Evolutionary conservation across 2,329 filamentous ascomycete species (phyloP).

Genomic region (Knufia fluminis): DNA sequence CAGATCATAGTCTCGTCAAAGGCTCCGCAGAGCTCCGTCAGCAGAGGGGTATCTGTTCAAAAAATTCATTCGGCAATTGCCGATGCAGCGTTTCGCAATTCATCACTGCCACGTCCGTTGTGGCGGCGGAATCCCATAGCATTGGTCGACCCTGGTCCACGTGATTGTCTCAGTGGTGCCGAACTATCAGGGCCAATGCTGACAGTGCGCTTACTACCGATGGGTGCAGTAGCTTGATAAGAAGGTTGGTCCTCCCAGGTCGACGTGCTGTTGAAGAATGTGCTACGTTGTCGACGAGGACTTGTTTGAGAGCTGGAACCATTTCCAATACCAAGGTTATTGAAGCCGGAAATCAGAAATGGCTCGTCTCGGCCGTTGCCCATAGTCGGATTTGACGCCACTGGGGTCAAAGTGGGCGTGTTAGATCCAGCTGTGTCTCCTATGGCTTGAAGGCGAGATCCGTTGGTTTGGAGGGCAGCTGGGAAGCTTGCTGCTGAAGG

Average conservation of each 20-base stretch:
- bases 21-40: conserved; percentile 17
- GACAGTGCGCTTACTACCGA: conserved; percentile 56
- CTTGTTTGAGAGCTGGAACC: conserved; percentile 39
- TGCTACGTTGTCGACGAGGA: conserved; percentile 25
- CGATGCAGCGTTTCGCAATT: conserved; percentile 54
- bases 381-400: conserved; percentile 37
- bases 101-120: conserved; percentile 57
- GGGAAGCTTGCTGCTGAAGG: conserved; percentile 84
- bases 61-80: conserved; percentile 48
- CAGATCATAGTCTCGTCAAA: conserved; percentile 23
- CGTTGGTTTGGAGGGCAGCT: conserved; percentile 54
- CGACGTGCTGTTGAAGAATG: conserved; percentile 17
- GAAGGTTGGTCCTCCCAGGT: conserved; percentile 21
- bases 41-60: conserved; percentile 21
- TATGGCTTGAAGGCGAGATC: conserved; percentile 48
- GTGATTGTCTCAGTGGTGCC: conserved; percentile 51
- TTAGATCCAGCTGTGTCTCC: conserved; percentile 51
- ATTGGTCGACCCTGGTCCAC: conserved; percentile 52
- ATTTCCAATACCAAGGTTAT: conserved; percentile 48
- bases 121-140: conserved; percentile 50
- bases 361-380: conserved; percentile 37
- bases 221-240: conserved; percentile 42
- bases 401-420: conserved; percentile 58
- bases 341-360: conserved; percentile 54
- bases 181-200: conserved; percentile 50